Base-by-base conservation (phyloP, 257 asterid species). In the Solanum microdontum region DNA sequence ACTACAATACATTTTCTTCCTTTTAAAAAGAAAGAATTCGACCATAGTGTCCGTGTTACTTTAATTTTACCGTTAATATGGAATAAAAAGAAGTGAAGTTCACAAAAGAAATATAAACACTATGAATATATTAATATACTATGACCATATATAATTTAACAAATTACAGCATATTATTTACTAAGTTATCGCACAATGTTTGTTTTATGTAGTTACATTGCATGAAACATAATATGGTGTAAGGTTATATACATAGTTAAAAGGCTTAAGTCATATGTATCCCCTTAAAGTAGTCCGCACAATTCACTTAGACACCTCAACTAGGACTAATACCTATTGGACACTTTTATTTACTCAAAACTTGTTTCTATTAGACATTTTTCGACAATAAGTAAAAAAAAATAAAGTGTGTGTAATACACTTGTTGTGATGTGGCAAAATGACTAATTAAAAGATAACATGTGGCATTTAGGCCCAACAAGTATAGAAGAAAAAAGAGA, bases 1-100 rank as follows among this genome's bases (percentile, higher is more conserved):
- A 80, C 85, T 45, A 80, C 68, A 45, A 28, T 80, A 26, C 40
- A 45, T 45, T 45, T 33, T 45, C 68, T 28, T 45, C 26, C 85
- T 80, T 80, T 80, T 79, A 45, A 15, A 43, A 80, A 79, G 40
- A 80, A 80, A 40, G 68, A 80, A 80, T 15, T 80, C 85, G 40
- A 45, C 85, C 68, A 80, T 80, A 37, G 85, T 80, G 39, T 45
- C 85, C 85, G 13, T 80, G 10, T 28, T 45, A 15, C 85, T 80
- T 45, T 45, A 45, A 79, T 80, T 80, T 28, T 80, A 80, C 26
- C 85, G 68, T 80, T 80, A 45, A 39, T 15, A 26, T 45, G 68
- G 28, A 80, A 8, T 45, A 34, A 17, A 9, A 15, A 74, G 23
- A 28, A 80, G 85, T 15, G 28, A 28, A 70, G 24, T 80, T 80